A percentile compares a stretch with the other conserved stretches of the same genome.
Evolutionary conservation across 2,329 filamentous ascomycete genomes (phyloP).

Genomic region (Epichloe gansuensis): DNA sequence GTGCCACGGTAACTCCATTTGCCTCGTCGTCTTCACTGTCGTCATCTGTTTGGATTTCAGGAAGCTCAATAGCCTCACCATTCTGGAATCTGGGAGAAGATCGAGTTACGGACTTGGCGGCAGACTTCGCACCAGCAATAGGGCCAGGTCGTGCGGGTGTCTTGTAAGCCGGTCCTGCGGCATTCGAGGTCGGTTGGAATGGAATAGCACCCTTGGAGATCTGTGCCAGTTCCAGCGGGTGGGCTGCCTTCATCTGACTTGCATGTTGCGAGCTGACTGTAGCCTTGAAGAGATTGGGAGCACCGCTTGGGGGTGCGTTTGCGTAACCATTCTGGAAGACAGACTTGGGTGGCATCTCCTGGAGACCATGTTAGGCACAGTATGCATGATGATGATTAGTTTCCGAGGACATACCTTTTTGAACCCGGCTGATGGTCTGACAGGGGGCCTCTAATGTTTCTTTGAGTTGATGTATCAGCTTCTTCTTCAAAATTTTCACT

Average conservation of each 20-base stretch:
- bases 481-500: conserved; percentile 60
- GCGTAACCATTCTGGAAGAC: conserved; percentile 50
- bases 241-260: conserved; percentile 47
- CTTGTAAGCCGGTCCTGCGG: conserved; percentile 48
- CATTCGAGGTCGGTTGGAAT: conserved; percentile 61
- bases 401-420: conserved; percentile 47
- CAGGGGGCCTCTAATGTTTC: conserved; percentile 68
- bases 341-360: conserved; percentile 51
- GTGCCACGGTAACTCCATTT: conserved; percentile 42
- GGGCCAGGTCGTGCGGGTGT: conserved; percentile 50
- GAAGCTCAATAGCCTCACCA: conserved; percentile 81
- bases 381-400: background rate
- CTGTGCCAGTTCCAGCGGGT: conserved; percentile 76
- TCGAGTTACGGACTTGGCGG: conserved; percentile 46
- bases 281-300: conserved; percentile 51
- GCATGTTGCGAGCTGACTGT: conserved; percentile 56
- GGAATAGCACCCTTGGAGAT: conserved; percentile 81
- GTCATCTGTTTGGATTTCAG: conserved; percentile 90
- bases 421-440: conserved; percentile 61
- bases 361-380: conserved; percentile 3
- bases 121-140: conserved; percentile 35
- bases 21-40: conserved; percentile 70
- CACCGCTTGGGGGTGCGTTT: conserved; percentile 40
- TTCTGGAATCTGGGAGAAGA: conserved; percentile 80
- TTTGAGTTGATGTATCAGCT: conserved; percentile 43